Conservation (phyloP, 2,329 filamentous ascomycete genomes). For the Ascochyta lentis region DNA sequence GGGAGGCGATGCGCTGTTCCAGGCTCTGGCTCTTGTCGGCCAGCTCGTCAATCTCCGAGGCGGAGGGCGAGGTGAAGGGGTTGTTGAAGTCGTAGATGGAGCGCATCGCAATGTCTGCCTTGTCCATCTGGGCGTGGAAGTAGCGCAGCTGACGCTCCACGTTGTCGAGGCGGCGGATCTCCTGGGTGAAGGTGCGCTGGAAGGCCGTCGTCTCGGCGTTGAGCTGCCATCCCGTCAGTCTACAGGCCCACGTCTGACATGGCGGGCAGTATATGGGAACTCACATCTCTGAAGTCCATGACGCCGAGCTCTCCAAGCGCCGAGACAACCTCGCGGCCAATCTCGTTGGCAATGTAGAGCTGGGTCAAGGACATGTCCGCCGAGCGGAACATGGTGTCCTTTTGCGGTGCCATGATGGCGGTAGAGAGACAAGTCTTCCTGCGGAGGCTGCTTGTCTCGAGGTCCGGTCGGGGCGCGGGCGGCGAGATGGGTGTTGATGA, state of each 20-base stretch:
- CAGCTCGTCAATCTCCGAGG: slow-evolving; percentile 95
- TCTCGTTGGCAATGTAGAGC: slow-evolving; percentile 99
- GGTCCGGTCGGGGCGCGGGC: slow-evolving; percentile 26
- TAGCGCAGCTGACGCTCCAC: slow-evolving; percentile 97
- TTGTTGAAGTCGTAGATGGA: slow-evolving; percentile 92
- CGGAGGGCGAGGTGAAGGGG: slow-evolving; percentile 83
- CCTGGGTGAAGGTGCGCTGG: slow-evolving; percentile 95
- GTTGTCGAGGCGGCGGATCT: slow-evolving; percentile 96
- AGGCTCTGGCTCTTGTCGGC: slow-evolving; percentile 90
- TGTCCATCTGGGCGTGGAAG: slow-evolving; percentile 96
- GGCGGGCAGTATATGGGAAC: slow-evolving; percentile 42
- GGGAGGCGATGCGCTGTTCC: slow-evolving; percentile 85
- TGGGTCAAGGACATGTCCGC: slow-evolving; percentile 99
- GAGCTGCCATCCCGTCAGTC: slow-evolving; percentile 65
- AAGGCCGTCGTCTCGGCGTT: slow-evolving; percentile 94
- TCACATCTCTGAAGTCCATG: slow-evolving; percentile 96
- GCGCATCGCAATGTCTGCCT: slow-evolving; percentile 82
- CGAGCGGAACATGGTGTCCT: slow-evolving; percentile 98
- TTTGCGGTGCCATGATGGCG: slow-evolving; percentile 63
- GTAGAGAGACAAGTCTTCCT: slow-evolving; percentile 35
- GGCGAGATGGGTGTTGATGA: slow-evolving; percentile 39
- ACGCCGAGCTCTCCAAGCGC: slow-evolving; percentile 94
- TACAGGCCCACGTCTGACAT: slow-evolving; percentile 3
- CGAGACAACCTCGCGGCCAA: slow-evolving; percentile 95
- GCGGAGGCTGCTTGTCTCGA: slow-evolving; percentile 32